Evolutionary conservation across 1,284 basidiomycete genomes (phyloP).

Genomic region (Clitocybe nebularis): DNA sequence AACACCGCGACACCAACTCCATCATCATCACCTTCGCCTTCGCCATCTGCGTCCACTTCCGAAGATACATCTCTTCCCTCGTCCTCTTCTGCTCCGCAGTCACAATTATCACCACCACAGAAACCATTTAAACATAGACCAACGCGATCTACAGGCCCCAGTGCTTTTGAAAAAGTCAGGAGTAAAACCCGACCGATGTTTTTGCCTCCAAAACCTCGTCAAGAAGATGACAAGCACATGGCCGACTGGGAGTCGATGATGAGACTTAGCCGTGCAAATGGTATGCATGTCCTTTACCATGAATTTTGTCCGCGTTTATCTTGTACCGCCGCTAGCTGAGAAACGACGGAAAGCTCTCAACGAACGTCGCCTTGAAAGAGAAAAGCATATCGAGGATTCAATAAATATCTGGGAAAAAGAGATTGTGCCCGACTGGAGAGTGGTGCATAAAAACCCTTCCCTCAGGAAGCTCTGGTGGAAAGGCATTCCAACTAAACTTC

Average conservation of each 20-base stretch:
- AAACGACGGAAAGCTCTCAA: slow-evolving; percentile 61
- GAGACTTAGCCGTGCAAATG: slow-evolving; percentile 70
- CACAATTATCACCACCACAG: slow-evolving; percentile 22
- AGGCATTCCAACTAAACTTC: slow-evolving; percentile 84
- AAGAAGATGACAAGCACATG: slow-evolving; percentile 83
- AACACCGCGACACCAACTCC: slow-evolving; percentile 13
- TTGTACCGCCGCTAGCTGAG: slow-evolving; percentile 45
- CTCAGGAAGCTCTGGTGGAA: slow-evolving; percentile 87
- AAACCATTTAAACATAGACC: slow-evolving; percentile 36
- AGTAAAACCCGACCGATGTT: slow-evolving; percentile 78
- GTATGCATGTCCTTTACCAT: slow-evolving; percentile 39
- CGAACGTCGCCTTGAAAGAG: slow-evolving; percentile 63
- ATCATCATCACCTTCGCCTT: slow-evolving; percentile 17
- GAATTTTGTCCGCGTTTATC: too few species aligned
- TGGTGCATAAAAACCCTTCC: slow-evolving; percentile 59
- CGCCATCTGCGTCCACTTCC: slow-evolving; percentile 12
- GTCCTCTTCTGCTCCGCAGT: slow-evolving; percentile 17
- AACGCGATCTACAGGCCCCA: slow-evolving; percentile 58
- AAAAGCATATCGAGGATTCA: slow-evolving; percentile 66
- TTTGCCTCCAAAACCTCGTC: slow-evolving; percentile 79
- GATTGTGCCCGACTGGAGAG: slow-evolving; percentile 81
- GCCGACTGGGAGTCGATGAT: slow-evolving; percentile 93
- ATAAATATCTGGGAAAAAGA: slow-evolving; percentile 74
- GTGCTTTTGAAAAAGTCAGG: slow-evolving; percentile 67
- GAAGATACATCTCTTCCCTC: slow-evolving; percentile 21